These are phyloP conservation scores for Saccharomycopsis fermentans DNA, from an alignment of 805 yeast genomes.

Conservation along the genomic window DNA sequence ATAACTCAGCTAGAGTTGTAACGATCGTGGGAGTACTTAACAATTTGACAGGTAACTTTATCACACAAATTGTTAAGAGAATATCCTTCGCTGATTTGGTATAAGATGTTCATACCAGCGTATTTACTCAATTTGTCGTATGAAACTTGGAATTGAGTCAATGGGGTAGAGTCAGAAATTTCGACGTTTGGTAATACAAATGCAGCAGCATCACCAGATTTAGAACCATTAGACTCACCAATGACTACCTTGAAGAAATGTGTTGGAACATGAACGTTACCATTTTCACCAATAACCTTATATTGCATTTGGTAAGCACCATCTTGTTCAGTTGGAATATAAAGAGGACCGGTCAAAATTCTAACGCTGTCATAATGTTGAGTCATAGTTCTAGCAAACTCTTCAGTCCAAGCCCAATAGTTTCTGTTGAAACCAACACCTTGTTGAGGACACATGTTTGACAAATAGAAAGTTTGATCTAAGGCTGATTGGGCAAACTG, in stretches of 20 bases:
- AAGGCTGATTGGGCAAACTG: conserved; percentile 47
- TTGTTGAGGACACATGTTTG: conserved; percentile 56
- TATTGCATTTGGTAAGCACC: conserved; percentile 44
- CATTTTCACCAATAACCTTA: conserved; percentile 76
- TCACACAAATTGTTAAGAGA: conserved; percentile 15
- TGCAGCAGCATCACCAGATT: conserved; percentile 16
- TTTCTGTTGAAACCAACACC: conserved; percentile 50
- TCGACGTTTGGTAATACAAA: conserved; percentile 14
- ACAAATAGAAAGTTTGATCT: conserved; percentile 51
- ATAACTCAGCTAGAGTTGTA: too few species aligned
- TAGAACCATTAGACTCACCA: conserved; percentile 10
- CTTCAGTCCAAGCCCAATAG: conserved; percentile 77
- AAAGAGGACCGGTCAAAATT: conserved; percentile 71
- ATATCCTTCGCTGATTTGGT: conserved; percentile 4
- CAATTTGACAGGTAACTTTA: conserved; percentile 9
- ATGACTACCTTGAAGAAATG: conserved; percentile 16
- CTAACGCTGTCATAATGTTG: conserved; percentile 51
- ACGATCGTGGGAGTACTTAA: conserved; percentile 15
- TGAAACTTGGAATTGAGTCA: conserved; percentile 10
- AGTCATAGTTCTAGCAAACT: conserved; percentile 58
- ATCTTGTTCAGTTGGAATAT: conserved; percentile 53
- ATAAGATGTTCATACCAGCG: conserved; percentile 13
- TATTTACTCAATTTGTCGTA: conserved; percentile 3
- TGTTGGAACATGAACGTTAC: conserved; percentile 30
- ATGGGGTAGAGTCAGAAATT: conserved; percentile 8